Evolutionary conservation across 768 basidiomycete genomes (phyloP).

Genomic region (Mrakia hoshinonis): DNA sequence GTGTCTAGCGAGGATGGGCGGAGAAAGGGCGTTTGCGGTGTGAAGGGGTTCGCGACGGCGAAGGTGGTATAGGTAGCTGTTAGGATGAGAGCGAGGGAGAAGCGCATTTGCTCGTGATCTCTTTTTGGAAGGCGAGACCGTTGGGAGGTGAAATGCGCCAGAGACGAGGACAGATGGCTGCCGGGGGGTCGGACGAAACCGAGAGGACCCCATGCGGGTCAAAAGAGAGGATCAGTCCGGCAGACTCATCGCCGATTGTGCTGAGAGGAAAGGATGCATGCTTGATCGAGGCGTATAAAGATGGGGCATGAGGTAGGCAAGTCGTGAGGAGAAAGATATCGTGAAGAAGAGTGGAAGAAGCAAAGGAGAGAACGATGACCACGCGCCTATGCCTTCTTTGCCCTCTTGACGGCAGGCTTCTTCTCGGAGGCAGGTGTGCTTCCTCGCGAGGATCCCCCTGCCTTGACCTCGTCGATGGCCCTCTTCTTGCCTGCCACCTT

Average conservation of each 20-base stretch:
- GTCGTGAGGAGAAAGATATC: not conserved
- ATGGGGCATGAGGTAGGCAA: no score
- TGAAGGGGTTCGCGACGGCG: not conserved
- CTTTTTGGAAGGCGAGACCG: no score
- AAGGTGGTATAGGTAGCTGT: not conserved
- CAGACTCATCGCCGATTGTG: no score
- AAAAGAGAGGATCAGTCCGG: no score
- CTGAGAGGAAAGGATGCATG: no score
- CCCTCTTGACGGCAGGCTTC: slow-evolving; percentile 11
- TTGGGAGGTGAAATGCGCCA: no score
- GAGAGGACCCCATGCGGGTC: no score
- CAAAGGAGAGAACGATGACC: not conserved
- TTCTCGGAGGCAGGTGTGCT: slow-evolving; percentile 18
- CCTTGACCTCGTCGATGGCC: slow-evolving; percentile 30
- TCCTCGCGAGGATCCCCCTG: slow-evolving; percentile 20
- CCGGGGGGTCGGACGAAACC: no score
- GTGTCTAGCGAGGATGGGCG: not conserved
- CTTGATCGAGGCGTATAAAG: no score
- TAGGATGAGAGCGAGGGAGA: not conserved
- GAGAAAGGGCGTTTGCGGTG: not conserved
- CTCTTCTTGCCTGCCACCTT: slow-evolving; percentile 30
- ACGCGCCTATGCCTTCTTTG: slow-evolving; percentile 2
- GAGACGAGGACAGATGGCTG: no score
- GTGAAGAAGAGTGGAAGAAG: not conserved
- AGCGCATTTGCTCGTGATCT: not conserved